phyloP scores from a whole-genome alignment of 345 rosid species.

The Linum tenue region DNA sequence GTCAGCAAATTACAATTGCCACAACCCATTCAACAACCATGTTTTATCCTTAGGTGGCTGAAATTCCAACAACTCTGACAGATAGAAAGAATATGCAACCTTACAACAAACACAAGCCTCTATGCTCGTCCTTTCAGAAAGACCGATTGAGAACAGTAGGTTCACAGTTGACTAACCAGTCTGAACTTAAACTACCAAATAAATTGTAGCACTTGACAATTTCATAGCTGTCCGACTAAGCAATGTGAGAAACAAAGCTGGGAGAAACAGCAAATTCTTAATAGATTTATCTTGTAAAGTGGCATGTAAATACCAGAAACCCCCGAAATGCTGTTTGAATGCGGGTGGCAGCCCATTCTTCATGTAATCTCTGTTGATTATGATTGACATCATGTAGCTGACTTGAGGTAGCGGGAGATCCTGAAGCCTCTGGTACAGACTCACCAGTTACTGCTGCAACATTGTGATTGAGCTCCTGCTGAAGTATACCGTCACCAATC shows the following conservation, averaged over 20 bases:
- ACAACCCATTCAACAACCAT: no score
- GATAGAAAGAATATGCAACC: no score
- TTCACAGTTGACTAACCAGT: no score
- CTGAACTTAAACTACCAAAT: not conserved
- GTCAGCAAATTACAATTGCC: no score
- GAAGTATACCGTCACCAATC: constrained; percentile 42
- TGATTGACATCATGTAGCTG: constrained; percentile 34
- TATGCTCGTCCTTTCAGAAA: no score
- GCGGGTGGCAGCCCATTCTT: constrained; percentile 68
- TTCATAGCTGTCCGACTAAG: not conserved
- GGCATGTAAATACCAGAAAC: constrained; percentile 55
- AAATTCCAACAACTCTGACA: no score
- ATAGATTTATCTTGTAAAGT: constrained; percentile 1
- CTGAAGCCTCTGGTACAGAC: constrained; percentile 34
- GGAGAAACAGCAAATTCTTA: not conserved
- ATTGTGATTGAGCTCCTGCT: constrained; percentile 38
- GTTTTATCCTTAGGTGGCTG: no score
- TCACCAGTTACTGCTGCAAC: constrained; percentile 21
- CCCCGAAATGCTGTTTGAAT: constrained; percentile 94
- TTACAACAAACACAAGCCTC: no score
- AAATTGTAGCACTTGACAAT: not conserved
- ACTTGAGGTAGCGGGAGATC: constrained; percentile 41
- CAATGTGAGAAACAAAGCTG: not conserved
- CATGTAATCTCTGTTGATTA: constrained; percentile 34
- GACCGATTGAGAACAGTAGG: no score